A percentile compares a stretch with the other conserved stretches of the same genome.
phyloP scores from a whole-genome alignment of 176 grass and related monocot species.

The Chloris gayana region DNA sequence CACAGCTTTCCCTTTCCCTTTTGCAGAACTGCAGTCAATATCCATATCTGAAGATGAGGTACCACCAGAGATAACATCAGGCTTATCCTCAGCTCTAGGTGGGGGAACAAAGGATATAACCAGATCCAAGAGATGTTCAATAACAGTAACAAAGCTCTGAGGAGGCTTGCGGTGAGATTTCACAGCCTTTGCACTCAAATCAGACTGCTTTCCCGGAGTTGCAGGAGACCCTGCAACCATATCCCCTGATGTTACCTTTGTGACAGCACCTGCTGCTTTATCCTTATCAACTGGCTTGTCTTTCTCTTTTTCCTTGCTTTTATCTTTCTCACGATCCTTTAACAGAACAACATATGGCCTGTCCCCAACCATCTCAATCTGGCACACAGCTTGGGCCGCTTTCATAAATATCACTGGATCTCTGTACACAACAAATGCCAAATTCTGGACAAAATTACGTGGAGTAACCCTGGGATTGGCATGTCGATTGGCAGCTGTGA shows the following conservation, averaged over 20 bases:
- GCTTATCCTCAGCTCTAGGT: slow-evolving; percentile 52
- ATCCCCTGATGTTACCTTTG: slow-evolving; percentile 52
- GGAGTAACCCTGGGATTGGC: slow-evolving; percentile 82
- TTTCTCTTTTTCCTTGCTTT: slow-evolving; percentile 86
- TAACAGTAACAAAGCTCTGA: slow-evolving; percentile 86
- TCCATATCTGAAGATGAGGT: slow-evolving; percentile 79
- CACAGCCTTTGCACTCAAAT: slow-evolving; percentile 56
- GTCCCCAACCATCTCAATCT: slow-evolving; percentile 96
- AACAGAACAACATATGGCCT: slow-evolving; percentile 85
- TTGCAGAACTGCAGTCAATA: slow-evolving; percentile 79
- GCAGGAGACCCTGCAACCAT: slow-evolving; percentile 38
- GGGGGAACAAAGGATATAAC: slow-evolving; percentile 69
- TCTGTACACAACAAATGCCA: slow-evolving; percentile 83
- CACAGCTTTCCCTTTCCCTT: slow-evolving; percentile 90
- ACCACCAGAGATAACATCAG: slow-evolving; percentile 47
- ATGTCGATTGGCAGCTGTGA: slow-evolving; percentile 80
- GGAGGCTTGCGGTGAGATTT: slow-evolving; percentile 89
- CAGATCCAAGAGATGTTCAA: slow-evolving; percentile 85
- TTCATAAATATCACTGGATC: slow-evolving; percentile 91
- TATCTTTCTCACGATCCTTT: slow-evolving; percentile 94
- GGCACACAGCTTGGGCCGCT: slow-evolving; percentile 92
- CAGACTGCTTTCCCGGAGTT: slow-evolving; percentile 65
- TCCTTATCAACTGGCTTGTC: slow-evolving; percentile 73
- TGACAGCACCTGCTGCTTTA: slow-evolving; percentile 41
- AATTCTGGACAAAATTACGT: slow-evolving; percentile 88